Percentiles rank a stretch among this genome's conserved stretches.
Evolutionary conservation across 139 green algal genomes (phyloP).

Genomic region (Chloropicon primus): DNA sequence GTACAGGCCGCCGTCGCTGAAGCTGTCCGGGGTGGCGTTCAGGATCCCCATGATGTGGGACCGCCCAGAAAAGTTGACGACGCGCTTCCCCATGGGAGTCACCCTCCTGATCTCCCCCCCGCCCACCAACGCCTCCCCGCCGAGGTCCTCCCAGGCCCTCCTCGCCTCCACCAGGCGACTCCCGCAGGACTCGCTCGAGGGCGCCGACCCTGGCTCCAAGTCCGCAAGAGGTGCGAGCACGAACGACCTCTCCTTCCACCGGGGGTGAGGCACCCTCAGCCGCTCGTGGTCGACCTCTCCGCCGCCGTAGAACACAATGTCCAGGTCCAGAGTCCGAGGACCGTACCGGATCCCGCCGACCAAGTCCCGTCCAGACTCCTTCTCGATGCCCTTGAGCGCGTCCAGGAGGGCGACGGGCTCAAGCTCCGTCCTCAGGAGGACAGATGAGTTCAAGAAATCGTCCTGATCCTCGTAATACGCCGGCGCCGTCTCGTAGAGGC

Average conservation of each 20-base stretch:
- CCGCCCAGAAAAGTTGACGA: conserved; percentile 24
- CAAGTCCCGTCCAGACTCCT: conserved; percentile 34
- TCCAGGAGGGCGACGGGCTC: conserved; percentile 20
- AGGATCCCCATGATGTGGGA: conserved; percentile 80
- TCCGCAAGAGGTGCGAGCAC: conserved; percentile 70
- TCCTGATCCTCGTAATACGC: conserved; percentile 72
- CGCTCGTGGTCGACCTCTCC: conserved; percentile 16
- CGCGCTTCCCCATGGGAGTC: conserved; percentile 17
- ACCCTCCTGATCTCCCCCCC: conserved; percentile 28
- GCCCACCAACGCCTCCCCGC: conserved; percentile 16
- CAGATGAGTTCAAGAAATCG: conserved; percentile 72
- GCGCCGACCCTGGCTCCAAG: conserved; percentile 18
- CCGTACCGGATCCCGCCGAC: conserved; percentile 44
- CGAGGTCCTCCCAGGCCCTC: conserved; percentile 16
- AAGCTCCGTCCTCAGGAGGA: conserved; percentile 46
- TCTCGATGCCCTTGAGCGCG: conserved; percentile 62
- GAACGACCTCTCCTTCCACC: conserved; percentile 73
- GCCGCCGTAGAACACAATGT: conserved; percentile 84
- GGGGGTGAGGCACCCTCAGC: conserved; percentile 9
- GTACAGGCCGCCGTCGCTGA: conserved; percentile 69
- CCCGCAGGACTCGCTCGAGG: not conserved
- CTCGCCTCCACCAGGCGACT: conserved; percentile 3
- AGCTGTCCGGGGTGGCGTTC: conserved; percentile 94
- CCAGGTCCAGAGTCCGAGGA: conserved; percentile 82
- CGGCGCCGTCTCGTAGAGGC: conserved; percentile 73